These are phyloP conservation scores for Aspergillus baeticus DNA, from an alignment of 495 filamentous ascomycete genomes.

Conservation along the genomic window DNA sequence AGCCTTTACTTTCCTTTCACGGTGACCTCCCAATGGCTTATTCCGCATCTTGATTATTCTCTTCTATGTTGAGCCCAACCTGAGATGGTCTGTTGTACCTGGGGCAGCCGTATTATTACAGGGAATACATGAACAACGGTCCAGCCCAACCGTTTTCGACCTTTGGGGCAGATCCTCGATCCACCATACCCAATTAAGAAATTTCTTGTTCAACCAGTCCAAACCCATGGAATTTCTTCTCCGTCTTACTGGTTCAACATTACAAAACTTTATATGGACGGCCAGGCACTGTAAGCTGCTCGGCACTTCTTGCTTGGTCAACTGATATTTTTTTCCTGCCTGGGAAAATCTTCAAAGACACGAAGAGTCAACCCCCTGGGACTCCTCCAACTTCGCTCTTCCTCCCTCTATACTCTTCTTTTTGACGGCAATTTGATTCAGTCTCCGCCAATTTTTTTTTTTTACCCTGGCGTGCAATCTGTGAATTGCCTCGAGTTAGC, in stretches of 20 bases:
- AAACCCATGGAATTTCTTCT: slow-evolving; percentile 18
- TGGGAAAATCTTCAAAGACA: neutral
- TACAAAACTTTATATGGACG: slow-evolving; percentile 14
- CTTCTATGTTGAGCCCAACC: neutral
- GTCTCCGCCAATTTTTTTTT: slow-evolving; percentile 14
- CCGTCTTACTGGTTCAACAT: slow-evolving; percentile 24
- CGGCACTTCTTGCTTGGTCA: slow-evolving; percentile 1
- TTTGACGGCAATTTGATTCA: slow-evolving; percentile 7
- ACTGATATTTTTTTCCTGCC: slow-evolving; percentile 13
- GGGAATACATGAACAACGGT: slow-evolving; percentile 4
- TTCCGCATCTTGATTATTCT: too few species aligned
- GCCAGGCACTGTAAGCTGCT: slow-evolving; percentile 6
- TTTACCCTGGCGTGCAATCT: neutral
- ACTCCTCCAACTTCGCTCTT: slow-evolving; percentile 13
- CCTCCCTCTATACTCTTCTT: slow-evolving; percentile 21
- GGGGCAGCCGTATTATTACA: slow-evolving; percentile 26
- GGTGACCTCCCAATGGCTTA: too few species aligned
- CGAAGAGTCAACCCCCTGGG: neutral
- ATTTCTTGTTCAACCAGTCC: slow-evolving; percentile 32
- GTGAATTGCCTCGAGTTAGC: neutral
- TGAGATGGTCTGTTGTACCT: neutral
- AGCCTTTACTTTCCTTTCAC: too few species aligned
- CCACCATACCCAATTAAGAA: slow-evolving; percentile 27
- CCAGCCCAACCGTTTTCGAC: slow-evolving; percentile 39
- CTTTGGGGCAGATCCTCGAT: slow-evolving; percentile 29